Percentiles rank a stretch among this genome's conserved stretches.
Evolutionary conservation across 257 asterid genomes (phyloP).

Genomic region (Craterostigma plantagineum): DNA sequence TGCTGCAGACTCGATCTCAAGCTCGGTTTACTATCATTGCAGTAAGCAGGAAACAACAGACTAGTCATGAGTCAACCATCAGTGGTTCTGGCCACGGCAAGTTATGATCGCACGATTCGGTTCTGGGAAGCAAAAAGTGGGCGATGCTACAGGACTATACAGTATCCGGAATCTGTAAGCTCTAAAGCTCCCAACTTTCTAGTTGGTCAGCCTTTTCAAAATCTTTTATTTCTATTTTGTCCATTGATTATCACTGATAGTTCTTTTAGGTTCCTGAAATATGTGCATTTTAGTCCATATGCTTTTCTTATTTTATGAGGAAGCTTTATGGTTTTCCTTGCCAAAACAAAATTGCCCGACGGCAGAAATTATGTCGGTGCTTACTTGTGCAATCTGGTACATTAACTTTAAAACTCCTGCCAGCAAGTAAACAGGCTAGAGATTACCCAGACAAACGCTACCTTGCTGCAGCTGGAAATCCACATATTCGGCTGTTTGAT

Average conservation of each 20-base stretch:
- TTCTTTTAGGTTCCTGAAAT: no score
- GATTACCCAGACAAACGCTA: no score
- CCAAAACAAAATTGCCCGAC: background rate
- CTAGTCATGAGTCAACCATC: constrained; percentile 67
- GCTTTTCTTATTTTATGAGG: no score
- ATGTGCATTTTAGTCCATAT: no score
- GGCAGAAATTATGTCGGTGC: background rate
- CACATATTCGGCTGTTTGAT: no score
- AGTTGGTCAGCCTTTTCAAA: background rate
- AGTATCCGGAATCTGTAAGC: constrained; percentile 86
- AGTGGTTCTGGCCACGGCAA: constrained; percentile 86
- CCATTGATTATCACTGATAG: background rate
- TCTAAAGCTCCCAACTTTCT: background rate
- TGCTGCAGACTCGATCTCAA: no score
- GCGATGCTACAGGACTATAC: constrained; percentile 78
- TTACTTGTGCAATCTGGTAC: constrained; percentile 1
- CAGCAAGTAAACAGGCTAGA: constrained; percentile 97
- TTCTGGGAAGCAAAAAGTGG: constrained; percentile 98
- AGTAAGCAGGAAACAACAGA: constrained; percentile 10
- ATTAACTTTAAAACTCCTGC: no score
- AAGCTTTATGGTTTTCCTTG: no score
- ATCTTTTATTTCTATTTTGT: background rate
- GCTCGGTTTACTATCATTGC: no score
- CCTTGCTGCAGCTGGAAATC: no score
- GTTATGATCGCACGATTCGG: constrained; percentile 94